phyloP scores from a whole-genome alignment of 306 rosid genomes.

The apple (Malus domestica) region ASM211411v1 NC_041798.1:7013001-7013500 shows the following conservation, averaged over 20 bases:
- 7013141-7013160: neutral
- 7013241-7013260: neutral
- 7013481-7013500: neutral
- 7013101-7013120: neutral
- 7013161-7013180: neutral
- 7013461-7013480: neutral
- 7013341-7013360: neutral
- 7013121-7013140: neutral
- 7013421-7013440: neutral
- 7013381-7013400: neutral
- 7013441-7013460: neutral
- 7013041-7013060: neutral
- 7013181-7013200: neutral
- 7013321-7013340: neutral
- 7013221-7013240: neutral
- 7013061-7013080: neutral
- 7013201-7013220: neutral
- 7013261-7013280: neutral
- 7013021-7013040: neutral
- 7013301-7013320: neutral
- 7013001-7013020: neutral
- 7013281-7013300: neutral
- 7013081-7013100: neutral
- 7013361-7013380: neutral
- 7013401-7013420: neutral